Evolutionary conservation across 106 monocot species (phyloP).

Genomic region (Dioscorea alata): DNA sequence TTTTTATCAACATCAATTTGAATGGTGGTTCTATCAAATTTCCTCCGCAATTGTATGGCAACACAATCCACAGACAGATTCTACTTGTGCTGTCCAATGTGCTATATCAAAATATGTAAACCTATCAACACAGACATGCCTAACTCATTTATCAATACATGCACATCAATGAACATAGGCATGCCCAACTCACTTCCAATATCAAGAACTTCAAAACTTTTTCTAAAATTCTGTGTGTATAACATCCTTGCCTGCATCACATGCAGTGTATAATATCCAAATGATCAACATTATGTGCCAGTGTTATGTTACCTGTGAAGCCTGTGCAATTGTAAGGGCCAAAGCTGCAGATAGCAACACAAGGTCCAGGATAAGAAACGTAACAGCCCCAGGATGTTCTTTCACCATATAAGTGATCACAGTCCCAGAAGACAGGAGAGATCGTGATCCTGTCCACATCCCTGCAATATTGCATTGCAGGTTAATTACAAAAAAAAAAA

Average conservation of each 20-base stretch:
- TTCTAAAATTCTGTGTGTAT: neutral
- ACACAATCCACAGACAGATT: too few species aligned
- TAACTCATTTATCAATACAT: too few species aligned
- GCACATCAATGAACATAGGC: too few species aligned
- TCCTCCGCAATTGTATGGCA: too few species aligned
- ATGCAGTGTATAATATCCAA: neutral
- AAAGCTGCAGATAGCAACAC: constrained; percentile 48
- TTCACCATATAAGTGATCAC: constrained; percentile 50
- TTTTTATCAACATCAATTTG: too few species aligned
- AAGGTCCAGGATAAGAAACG: constrained; percentile 57
- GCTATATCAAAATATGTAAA: too few species aligned
- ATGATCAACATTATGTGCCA: neutral
- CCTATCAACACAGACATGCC: too few species aligned
- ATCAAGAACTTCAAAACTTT: neutral
- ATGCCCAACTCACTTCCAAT: too few species aligned
- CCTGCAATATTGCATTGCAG: constrained; percentile 37
- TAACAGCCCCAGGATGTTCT: constrained; percentile 62
- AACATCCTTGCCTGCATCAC: neutral
- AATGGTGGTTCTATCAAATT: too few species aligned
- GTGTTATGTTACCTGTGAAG: constrained; percentile 54
- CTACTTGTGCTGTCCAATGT: too few species aligned
- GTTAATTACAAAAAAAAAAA: neutral
- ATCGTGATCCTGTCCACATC: constrained; percentile 49
- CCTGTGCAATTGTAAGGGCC: constrained; percentile 54
- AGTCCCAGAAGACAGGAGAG: constrained; percentile 33